A percentile compares a stretch with the other conserved stretches of the same genome.
Evolutionary conservation across 345 rosid genomes (phyloP).

Genomic region (Syzygium aqueum): DNA sequence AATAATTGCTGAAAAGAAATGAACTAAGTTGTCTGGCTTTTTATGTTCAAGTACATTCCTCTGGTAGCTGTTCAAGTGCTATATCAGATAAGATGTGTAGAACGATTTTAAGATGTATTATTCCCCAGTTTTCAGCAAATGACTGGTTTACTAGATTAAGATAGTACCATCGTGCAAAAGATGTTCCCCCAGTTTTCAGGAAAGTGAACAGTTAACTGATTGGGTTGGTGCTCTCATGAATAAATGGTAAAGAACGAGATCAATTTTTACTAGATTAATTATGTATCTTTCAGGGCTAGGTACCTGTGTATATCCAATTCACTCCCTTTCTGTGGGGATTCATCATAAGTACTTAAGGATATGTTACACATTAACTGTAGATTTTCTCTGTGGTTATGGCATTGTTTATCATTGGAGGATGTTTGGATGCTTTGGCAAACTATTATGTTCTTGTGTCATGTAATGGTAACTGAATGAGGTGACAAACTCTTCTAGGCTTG

Average conservation of each 20-base stretch:
- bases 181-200: not conserved
- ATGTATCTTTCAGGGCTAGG: not conserved
- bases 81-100: not conserved
- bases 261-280: not conserved
- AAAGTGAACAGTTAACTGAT: not conserved
- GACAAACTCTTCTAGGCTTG: conserved; percentile 53
- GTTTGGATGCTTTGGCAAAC: not conserved
- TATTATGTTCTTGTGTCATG: conserved; percentile 1
- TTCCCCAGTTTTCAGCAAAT: not conserved
- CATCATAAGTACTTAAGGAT: not conserved
- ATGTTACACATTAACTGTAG: not conserved
- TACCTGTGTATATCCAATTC: not conserved
- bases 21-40: not conserved
- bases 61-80: not conserved
- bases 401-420: conserved; percentile 1
- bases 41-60: not conserved
- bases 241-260: not conserved
- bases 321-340: not conserved
- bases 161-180: not conserved
- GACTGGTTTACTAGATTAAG: not conserved
- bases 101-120: not conserved
- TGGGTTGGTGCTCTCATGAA: not conserved
- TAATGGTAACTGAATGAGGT: conserved; percentile 10
- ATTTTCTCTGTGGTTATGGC: not conserved
- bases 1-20: not conserved